phyloP scores from a whole-genome alignment of 2,329 filamentous ascomycete species.

The Anisogramma anomala region DNA sequence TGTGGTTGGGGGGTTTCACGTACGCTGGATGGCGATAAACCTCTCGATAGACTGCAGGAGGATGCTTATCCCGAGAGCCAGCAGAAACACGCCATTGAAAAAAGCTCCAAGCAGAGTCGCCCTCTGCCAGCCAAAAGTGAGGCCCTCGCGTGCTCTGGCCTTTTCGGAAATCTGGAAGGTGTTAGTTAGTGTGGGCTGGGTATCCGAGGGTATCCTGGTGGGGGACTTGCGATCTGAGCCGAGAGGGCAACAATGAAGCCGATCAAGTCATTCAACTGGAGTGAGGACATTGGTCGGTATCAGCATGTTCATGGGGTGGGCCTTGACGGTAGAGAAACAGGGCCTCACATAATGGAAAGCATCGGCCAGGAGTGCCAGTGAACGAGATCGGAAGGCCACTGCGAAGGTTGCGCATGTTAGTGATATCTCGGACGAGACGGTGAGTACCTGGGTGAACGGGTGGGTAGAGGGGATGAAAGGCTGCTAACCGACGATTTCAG shows the following conservation, averaged over 20 bases:
- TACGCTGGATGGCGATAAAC: constrained; percentile 47
- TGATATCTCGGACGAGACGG: too few species aligned
- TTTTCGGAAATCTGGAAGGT: constrained; percentile 43
- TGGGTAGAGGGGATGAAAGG: not conserved
- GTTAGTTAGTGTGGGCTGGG: not conserved
- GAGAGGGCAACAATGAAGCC: constrained; percentile 55
- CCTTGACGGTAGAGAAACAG: too few species aligned
- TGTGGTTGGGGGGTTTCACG: constrained; percentile 15
- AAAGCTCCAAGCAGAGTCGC: constrained; percentile 64
- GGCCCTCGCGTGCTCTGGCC: constrained; percentile 41
- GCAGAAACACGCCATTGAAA: constrained; percentile 67
- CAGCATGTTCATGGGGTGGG: not conserved
- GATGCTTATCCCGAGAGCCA: constrained; percentile 62
- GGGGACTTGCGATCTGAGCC: constrained; percentile 44
- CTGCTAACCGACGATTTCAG: constrained; percentile 36
- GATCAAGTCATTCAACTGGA: constrained; percentile 57
- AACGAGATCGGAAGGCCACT: constrained; percentile 60
- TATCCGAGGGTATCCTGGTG: not conserved
- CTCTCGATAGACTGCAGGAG: constrained; percentile 62
- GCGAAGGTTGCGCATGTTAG: not conserved
- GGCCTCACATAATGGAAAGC: constrained; percentile 61
- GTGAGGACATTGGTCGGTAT: not conserved
- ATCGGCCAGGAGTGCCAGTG: constrained; percentile 62
- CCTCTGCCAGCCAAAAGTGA: constrained; percentile 68
- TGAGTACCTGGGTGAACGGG: too few species aligned